Conservation (phyloP, 257 asterid species). For the Capsicum rhomboideum region DNA sequence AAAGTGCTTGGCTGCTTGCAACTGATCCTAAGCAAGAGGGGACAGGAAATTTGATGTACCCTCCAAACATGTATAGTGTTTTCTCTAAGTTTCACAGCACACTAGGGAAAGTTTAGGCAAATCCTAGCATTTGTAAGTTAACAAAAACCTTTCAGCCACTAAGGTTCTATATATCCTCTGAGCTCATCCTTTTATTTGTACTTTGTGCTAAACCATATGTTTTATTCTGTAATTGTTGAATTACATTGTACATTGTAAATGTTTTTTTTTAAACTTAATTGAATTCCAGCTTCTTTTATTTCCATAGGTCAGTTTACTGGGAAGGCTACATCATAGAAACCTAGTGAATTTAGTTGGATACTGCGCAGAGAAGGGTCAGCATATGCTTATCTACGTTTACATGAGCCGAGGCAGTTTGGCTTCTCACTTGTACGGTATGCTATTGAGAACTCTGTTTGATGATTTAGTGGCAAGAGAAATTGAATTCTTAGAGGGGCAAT, state of each 20-base stretch:
- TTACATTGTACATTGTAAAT: slow-evolving; percentile 1
- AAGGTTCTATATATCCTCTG: background rate
- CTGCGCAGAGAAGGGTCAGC: slow-evolving; percentile 89
- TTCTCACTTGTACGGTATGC: slow-evolving; percentile 82
- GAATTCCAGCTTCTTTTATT: background rate
- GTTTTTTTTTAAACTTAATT: background rate
- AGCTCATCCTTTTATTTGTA: background rate
- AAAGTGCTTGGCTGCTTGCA: background rate
- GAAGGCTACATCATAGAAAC: slow-evolving; percentile 94
- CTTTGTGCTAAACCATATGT: background rate
- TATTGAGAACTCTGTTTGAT: background rate
- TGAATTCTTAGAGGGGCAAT: background rate
- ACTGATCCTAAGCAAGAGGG: background rate
- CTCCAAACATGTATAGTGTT: background rate
- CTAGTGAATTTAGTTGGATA: slow-evolving; percentile 95
- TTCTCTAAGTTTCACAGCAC: background rate
- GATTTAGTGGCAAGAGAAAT: background rate
- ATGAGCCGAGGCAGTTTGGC: slow-evolving; percentile 95
- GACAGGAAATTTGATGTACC: background rate
- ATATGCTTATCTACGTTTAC: slow-evolving; percentile 82
- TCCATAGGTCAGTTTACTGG: slow-evolving; percentile 76
- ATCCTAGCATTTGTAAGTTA: background rate
- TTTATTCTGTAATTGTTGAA: background rate
- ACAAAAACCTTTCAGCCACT: background rate
- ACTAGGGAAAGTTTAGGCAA: background rate